These are phyloP conservation scores for Ottelia alismoides DNA, from an alignment of 106 monocot species.

Conservation along the genomic window DNA sequence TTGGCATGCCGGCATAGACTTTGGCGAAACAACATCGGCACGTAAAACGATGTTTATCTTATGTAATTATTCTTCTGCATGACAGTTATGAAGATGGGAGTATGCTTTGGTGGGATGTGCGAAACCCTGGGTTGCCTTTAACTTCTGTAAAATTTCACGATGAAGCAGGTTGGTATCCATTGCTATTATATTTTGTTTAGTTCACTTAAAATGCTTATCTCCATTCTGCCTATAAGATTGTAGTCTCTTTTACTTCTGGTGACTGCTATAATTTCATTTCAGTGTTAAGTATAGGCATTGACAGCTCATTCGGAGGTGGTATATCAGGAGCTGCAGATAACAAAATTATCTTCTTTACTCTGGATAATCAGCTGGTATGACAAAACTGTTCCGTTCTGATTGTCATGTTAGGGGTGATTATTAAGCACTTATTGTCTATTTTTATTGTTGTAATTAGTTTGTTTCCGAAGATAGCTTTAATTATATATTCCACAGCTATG, in stretches of 20 bases:
- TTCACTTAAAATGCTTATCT: no score
- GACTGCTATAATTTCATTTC: constrained; percentile 5
- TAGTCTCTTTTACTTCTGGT: background rate
- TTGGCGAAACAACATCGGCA: no score
- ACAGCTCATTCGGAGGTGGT: constrained; percentile 61
- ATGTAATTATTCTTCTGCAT: background rate
- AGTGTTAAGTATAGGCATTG: constrained; percentile 71
- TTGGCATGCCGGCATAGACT: no score
- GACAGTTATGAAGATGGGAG: constrained; percentile 97
- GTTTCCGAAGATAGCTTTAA: no score
- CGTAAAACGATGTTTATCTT: no score
- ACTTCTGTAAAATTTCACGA: constrained; percentile 63
- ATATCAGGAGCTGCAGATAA: constrained; percentile 78
- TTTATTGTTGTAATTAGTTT: no score
- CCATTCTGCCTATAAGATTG: no score
- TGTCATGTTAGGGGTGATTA: no score
- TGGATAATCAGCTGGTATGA: constrained; percentile 53
- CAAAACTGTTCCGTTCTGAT: background rate
- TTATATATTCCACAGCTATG: no score
- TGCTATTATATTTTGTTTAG: no score
- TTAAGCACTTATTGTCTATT: no score
- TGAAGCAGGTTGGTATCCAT: constrained; percentile 68
- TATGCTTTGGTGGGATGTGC: constrained; percentile 94
- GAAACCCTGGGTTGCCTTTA: constrained; percentile 48
- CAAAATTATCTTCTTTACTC: constrained; percentile 53